A percentile compares a stretch with the other conserved stretches of the same genome.
Conservation (phyloP, 352 stramenopile species). For the Ophiocytium majus region DNA sequence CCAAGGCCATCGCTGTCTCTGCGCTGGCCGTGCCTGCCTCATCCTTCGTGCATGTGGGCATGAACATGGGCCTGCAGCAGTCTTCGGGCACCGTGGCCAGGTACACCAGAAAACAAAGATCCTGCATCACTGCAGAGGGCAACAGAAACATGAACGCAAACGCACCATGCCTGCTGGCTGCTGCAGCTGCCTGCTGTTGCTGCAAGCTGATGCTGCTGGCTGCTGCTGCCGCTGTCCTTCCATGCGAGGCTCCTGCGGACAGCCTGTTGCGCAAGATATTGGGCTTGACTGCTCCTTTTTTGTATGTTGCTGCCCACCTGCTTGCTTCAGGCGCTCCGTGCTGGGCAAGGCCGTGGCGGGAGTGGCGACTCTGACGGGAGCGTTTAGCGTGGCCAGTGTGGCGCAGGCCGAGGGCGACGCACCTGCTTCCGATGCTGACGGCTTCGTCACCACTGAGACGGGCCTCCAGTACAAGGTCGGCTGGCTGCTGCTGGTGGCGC, state of each 20-base stretch:
- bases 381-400: neutral
- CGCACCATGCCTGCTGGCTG: neutral
- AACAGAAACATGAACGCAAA: neutral
- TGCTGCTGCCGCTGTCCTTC: neutral
- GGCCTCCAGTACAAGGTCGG: slow-evolving; percentile 51
- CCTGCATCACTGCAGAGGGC: neutral
- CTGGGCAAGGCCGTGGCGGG: neutral
- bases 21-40: neutral
- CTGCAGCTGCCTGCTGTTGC: neutral
- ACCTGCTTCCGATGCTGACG: neutral
- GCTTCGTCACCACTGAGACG: slow-evolving; percentile 35
- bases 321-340: neutral
- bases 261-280: neutral
- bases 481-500: too few relatives aligned
- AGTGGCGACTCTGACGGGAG: neutral
- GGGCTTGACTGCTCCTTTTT: neutral
- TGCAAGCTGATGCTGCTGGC: neutral
- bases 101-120: neutral
- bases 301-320: neutral
- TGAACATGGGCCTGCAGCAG: neutral
- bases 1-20: neutral
- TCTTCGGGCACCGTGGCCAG: neutral
- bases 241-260: neutral
- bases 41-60: too few relatives aligned
- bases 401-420: neutral